Evolutionary conservation across 2,329 filamentous ascomycete species (phyloP), one percentile per base, ranked within the genome.

Genomic region (Pezicula carpinea): DNA sequence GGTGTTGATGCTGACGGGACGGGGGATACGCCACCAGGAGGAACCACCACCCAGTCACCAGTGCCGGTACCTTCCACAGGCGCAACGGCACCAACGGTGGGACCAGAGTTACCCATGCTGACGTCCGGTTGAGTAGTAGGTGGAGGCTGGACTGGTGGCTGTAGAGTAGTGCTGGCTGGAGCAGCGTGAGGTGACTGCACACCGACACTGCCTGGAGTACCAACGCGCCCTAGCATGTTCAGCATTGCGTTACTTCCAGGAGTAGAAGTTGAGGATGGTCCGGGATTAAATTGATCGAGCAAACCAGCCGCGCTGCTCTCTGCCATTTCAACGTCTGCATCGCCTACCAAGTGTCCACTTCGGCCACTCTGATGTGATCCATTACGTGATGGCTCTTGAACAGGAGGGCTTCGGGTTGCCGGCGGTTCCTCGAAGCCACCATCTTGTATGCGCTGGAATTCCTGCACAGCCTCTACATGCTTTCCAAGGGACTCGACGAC

Each of bases 1-100:
- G 51, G 49, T 22, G 46, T 38, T 18, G 50, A 38, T 13, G 32
- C 40, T n/a, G 48, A 23, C 19, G 23, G 53, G 47, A 56, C 63
- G 33, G 64, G 62, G 36, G 67, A 55, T 69, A 73, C 69, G 19
- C 73, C 76, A 39, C 79, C 80, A 53, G 85, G 83, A 46, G 83
- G 79, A 23, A 90, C 80, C 48, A 90, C 83, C 3, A 89, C 82
- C 86, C 86, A 90, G 53, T 90, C 87, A 23, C 78, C 83, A 21
- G 77, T 74, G 47, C 77, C 71, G 34, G 71, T 66, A 39, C 66
- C 65, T 33, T 69, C 59, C 5, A 61, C 26, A 13, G 53, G 35
- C 40, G 68, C 64, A 31, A 40, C 43, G 13, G 38, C 22, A 19
- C 22, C 19, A 10, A 22, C 22, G 14, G n/a, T 15, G 13, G 40